A percentile compares a stretch with the other conserved stretches of the same genome.
Conservation (phyloP, 1,284 basidiomycete genomes). For the Pseudozyma thailandica region DNA sequence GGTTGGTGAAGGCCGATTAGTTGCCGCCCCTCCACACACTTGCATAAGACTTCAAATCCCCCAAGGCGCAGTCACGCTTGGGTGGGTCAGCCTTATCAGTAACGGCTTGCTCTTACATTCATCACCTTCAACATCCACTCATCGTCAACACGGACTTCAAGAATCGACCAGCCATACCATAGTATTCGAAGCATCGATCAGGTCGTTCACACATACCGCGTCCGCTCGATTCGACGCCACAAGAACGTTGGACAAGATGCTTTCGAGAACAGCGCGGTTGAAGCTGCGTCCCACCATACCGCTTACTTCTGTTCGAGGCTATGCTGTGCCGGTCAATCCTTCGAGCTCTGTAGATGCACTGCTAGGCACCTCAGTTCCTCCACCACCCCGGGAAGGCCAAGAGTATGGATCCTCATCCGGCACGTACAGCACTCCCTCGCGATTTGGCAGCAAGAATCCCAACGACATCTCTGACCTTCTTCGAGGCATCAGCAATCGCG, state of each 20-base stretch:
- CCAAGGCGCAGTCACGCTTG: background rate
- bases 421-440: slow-evolving; percentile 21
- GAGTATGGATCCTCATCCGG: slow-evolving; percentile 14
- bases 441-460: slow-evolving; percentile 41
- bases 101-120: no score
- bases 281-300: slow-evolving; percentile 9
- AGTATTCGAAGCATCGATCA: no score
- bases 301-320: slow-evolving; percentile 1
- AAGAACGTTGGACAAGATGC: slow-evolving; percentile 16
- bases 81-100: background rate
- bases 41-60: no score
- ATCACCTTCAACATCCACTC: background rate
- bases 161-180: background rate
- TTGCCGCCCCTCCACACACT: slow-evolving; percentile 36
- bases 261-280: slow-evolving; percentile 26
- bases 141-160: no score
- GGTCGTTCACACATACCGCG: no score
- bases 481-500: slow-evolving; percentile 19
- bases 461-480: slow-evolving; percentile 56
- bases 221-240: no score
- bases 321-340: slow-evolving; percentile 58
- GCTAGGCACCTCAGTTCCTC: slow-evolving; percentile 53
- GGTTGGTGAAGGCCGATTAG: slow-evolving; percentile 9
- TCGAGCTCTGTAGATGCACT: slow-evolving; percentile 58
- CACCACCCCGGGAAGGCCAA: slow-evolving; percentile 41